Base-by-base conservation (phyloP, 306 rosid species). In the Boehmeria nivea region DNA sequence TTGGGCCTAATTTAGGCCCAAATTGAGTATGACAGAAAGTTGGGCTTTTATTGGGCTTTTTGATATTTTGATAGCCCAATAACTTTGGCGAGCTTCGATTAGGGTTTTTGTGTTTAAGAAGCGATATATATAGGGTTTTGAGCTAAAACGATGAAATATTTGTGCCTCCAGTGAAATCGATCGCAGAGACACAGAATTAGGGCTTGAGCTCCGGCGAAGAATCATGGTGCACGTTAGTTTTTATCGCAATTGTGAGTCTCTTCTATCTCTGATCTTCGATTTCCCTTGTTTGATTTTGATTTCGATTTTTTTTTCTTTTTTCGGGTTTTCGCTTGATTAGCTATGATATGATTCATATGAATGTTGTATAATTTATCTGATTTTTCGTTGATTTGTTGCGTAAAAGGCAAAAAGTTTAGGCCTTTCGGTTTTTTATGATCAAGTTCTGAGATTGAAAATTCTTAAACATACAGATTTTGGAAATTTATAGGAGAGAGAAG, bases 141-240 rank as follows among this genome's bases (percentile, higher is more conserved):
- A 49, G 27, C 20, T 5, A 4, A 17, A 18, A 21, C 23, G 10
- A n/a, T n/a, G n/a, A n/a, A n/a, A n/a, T n/a, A n/a, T n/a, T n/a
- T n/a, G 20, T 3, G 54, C 34, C 54, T 49, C 33, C 54, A 23
- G 9, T 23, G 51, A 20, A 46, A 33, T n/a, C 4, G 33, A 49
- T 23, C 33, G 54, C 54, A 16, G 53, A 23, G 57, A 26, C 12
- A 7, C 8, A 25, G 57, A 26, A 8, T 12, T 11, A n/a, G 16
- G 57, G 21, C 39, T 8, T 6, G 6, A 51, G 23, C 8, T 1
- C 57, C 40, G 57, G 39, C 20, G 57, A 27, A 2, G 20, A 46
- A 60, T 42, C 43, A 72, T 65, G 72, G 77, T 65, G 43, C 72
- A 65, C 55, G 77, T 72, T 18, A 57, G 58, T 18, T 60, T 72